Conservation (phyloP, 192 early-diverging fungal genomes). For the Entomortierella chlamydospora region DNA sequence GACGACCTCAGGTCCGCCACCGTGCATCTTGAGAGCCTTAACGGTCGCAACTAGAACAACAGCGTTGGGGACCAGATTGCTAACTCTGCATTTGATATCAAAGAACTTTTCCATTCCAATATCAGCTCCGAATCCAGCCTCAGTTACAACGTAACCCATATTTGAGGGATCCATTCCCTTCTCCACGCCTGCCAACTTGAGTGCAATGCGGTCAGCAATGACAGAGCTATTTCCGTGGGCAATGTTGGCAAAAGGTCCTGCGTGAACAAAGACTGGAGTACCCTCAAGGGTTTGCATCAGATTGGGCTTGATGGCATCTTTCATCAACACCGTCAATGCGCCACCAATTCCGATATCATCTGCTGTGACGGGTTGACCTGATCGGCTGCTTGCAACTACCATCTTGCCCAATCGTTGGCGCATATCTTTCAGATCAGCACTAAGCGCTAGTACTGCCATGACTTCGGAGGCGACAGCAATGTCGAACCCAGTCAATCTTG, state of each 20-base stretch:
- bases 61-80: constrained; percentile 87
- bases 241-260: constrained; percentile 99
- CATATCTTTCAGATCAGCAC: constrained; percentile 93
- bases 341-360: constrained; percentile 98
- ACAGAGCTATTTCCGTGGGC: constrained; percentile 98
- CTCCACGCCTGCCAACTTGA: constrained; percentile 89
- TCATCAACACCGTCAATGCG: constrained; percentile 97
- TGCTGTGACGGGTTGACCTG: constrained; percentile 87
- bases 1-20: constrained; percentile 91
- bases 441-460: constrained; percentile 97
- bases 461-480: constrained; percentile 98
- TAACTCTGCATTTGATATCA: constrained; percentile 97
- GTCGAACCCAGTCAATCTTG: constrained; percentile 94
- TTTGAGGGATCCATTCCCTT: constrained; percentile 63
- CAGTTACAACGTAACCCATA: constrained; percentile 93
- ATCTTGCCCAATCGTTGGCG: constrained; percentile 90
- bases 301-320: constrained; percentile 98
- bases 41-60: constrained; percentile 97
- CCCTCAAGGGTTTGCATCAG: constrained; percentile 99
- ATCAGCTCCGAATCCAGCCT: constrained; percentile 99
- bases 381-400: constrained; percentile 90
- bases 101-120: constrained; percentile 99
- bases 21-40: constrained; percentile 97
- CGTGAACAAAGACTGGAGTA: constrained; percentile 98
- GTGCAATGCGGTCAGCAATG: constrained; percentile 94